Conservation (phyloP, 768 basidiomycete species). For the Xerocomus spinulosus region DNA sequence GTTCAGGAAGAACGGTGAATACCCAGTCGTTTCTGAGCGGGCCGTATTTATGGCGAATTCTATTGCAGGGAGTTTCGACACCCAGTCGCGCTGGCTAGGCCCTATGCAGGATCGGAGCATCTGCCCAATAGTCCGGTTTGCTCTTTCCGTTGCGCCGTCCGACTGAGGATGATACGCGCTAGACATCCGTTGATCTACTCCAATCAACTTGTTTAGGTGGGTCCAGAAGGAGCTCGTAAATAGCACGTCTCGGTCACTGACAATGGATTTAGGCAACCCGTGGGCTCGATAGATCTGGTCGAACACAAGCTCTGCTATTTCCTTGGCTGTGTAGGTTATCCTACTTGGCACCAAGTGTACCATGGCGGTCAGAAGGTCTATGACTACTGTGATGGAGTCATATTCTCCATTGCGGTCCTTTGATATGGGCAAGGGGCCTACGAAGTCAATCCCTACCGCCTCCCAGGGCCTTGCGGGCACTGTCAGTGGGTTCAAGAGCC, state of each 20-base stretch:
- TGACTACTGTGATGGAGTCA: constrained; percentile 27
- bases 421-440: constrained; percentile 31
- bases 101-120: constrained; percentile 5
- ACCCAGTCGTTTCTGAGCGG: constrained; percentile 16
- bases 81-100: constrained; percentile 15
- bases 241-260: no score
- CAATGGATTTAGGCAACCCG: no score
- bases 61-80: not conserved
- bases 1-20: constrained; percentile 15
- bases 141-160: no score
- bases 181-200: no score
- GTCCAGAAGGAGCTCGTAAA: no score
- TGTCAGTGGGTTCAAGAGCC: constrained; percentile 23
- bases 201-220: no score
- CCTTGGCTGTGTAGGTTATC: constrained; percentile 26
- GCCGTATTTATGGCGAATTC: constrained; percentile 24
- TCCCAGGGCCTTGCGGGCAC: constrained; percentile 33
- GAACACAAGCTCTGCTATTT: constrained; percentile 37
- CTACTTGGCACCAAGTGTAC: constrained; percentile 18
- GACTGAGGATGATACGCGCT: no score
- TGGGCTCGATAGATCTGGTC: constrained; percentile 32
- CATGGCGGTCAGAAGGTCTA: constrained; percentile 16
- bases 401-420: constrained; percentile 6
- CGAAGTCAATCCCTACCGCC: constrained; percentile 39
- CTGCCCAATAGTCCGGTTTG: no score